Evolutionary conservation across 169 alveolate genomes (phyloP).

Genomic region (Theileria parva): DNA sequence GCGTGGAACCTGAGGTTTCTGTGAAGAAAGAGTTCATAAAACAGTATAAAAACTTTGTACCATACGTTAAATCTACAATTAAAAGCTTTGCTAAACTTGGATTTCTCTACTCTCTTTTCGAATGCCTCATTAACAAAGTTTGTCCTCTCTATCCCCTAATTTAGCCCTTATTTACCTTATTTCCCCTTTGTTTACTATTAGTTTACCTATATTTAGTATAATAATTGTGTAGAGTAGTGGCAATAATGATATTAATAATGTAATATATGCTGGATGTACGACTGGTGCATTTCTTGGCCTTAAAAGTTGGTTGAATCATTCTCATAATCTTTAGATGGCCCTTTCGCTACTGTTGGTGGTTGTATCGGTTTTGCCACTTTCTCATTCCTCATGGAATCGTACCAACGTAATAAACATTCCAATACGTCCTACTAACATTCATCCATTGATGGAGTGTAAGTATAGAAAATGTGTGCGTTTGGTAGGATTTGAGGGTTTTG

Average conservation of each 20-base stretch:
- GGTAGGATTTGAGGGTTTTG: constrained; percentile 18
- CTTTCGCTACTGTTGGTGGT: constrained; percentile 68
- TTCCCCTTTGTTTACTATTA: too few species aligned
- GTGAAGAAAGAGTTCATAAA: constrained; percentile 24
- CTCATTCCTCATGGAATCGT: constrained; percentile 69
- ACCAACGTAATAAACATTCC: constrained; percentile 27
- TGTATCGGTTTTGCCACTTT: constrained; percentile 79
- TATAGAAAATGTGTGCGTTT: constrained; percentile 37
- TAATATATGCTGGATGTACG: constrained; percentile 78
- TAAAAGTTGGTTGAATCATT: constrained; percentile 51
- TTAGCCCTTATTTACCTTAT: background rate
- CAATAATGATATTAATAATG: constrained; percentile 67
- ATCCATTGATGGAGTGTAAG: constrained; percentile 25
- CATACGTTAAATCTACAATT: constrained; percentile 44
- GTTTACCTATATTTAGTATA: background rate
- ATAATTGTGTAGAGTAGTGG: constrained; percentile 31
- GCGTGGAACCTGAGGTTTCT: constrained; percentile 8
- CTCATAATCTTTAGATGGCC: constrained; percentile 39
- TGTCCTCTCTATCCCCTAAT: background rate
- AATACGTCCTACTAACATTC: background rate
- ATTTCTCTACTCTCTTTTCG: constrained; percentile 72
- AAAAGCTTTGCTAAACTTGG: constrained; percentile 70
- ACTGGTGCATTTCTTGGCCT: constrained; percentile 75
- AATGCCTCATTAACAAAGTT: constrained; percentile 73
- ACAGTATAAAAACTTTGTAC: constrained; percentile 34